phyloP scores from a whole-genome alignment of 2,329 filamentous ascomycete species.

The Ophidiomyces ophidiicola region DNA sequence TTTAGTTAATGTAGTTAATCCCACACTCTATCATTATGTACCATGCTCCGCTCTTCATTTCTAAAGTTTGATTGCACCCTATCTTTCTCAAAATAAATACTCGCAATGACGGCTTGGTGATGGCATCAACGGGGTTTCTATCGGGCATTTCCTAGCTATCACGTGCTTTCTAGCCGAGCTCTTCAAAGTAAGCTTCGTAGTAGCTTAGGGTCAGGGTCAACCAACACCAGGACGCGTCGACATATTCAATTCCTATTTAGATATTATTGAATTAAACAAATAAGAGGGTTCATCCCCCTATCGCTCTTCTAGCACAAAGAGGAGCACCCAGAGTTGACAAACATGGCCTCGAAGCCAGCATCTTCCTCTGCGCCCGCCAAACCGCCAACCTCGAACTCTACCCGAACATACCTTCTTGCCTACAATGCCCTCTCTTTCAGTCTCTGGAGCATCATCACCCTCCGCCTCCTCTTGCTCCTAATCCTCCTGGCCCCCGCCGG shows the following conservation, averaged over 20 bases:
- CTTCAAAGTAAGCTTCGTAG: not conserved
- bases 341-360: no score
- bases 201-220: not conserved
- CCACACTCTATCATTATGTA: no score
- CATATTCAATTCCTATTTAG: no score
- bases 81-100: no score
- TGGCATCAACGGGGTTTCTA: not conserved
- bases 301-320: no score
- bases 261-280: no score
- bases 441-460: conserved; percentile 68
- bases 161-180: not conserved
- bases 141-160: not conserved
- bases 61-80: no score
- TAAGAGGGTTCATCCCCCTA: no score
- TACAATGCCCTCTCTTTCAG: conserved; percentile 73
- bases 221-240: no score
- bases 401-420: conserved; percentile 54
- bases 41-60: not conserved
- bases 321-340: no score
- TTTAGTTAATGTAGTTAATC: no score
- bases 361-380: conserved; percentile 3
- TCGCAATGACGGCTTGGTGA: not conserved
- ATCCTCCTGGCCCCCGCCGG: conserved; percentile 33
- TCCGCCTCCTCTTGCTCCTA: conserved; percentile 49
- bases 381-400: not conserved